These are phyloP conservation scores for Trametes maxima DNA, from an alignment of 768 basidiomycete genomes.

Conservation along the genomic window DNA sequence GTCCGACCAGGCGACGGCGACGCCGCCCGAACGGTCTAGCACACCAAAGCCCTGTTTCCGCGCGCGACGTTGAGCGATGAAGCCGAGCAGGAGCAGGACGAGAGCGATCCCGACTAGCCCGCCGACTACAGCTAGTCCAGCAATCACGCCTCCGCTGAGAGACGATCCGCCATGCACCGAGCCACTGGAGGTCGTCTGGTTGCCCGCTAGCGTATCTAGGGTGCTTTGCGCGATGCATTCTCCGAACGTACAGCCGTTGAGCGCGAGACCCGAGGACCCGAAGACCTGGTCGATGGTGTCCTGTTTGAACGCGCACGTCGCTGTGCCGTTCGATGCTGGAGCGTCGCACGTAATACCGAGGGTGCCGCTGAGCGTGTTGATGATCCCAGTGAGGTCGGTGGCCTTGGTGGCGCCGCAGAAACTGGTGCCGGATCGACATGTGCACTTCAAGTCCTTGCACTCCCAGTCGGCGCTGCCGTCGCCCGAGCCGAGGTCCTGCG, in stretches of 20 bases:
- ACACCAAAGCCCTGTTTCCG: conserved; percentile 39
- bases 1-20: conserved; percentile 67
- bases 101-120: conserved; percentile 60
- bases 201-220: conserved; percentile 57
- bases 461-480: conserved; percentile 58
- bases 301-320: conserved; percentile 81
- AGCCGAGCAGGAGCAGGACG: conserved; percentile 62
- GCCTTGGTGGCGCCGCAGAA: conserved; percentile 68
- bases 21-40: conserved; percentile 48
- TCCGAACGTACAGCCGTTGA: conserved; percentile 79
- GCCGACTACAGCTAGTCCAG: conserved; percentile 86
- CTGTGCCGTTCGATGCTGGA: conserved; percentile 46
- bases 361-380: conserved; percentile 65
- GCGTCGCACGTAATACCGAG: conserved; percentile 70
- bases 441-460: conserved; percentile 75
- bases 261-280: conserved; percentile 67
- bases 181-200: conserved; percentile 31
- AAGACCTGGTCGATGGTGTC: conserved; percentile 65
- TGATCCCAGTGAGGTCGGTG: conserved; percentile 57
- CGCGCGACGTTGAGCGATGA: conserved; percentile 63
- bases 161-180: conserved; percentile 38
- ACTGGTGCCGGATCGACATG: conserved; percentile 64
- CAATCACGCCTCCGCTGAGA: conserved; percentile 84
- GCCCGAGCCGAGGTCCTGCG: conserved; percentile 50
- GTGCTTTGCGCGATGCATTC: conserved; percentile 86